Conservation (phyloP, 2,329 filamentous ascomycete genomes). For the Chlorencoelia australis region DNA sequence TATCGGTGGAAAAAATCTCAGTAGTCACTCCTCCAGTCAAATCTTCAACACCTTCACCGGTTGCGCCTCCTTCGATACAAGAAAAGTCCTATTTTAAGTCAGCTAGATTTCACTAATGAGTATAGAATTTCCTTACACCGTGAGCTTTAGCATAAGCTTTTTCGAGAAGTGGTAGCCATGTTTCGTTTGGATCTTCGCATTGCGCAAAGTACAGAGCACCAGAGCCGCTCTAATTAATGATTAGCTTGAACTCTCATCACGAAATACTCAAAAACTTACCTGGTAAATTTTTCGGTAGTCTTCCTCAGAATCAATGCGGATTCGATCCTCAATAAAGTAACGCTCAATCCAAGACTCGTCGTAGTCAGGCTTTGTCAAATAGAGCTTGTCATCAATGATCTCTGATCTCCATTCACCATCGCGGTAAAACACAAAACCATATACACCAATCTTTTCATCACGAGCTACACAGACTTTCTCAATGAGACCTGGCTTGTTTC, state of each 20-base stretch:
- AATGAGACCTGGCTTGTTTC: conserved; percentile 33
- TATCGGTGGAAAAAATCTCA: conserved; percentile 57
- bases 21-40: conserved; percentile 61
- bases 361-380: conserved; percentile 70
- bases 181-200: conserved; percentile 67
- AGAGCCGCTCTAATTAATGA: conserved; percentile 43
- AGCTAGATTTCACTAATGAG: neutral
- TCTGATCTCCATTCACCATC: conserved; percentile 82
- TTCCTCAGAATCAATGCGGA: conserved; percentile 43
- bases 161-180: conserved; percentile 71
- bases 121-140: conserved; percentile 25
- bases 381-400: conserved; percentile 84
- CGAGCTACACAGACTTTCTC: conserved; percentile 33
- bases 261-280: conserved; percentile 35
- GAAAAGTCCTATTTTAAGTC: conserved; percentile 47
- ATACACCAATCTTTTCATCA: conserved; percentile 59
- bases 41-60: conserved; percentile 46
- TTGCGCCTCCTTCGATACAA: conserved; percentile 62
- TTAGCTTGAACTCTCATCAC: neutral
- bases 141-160: conserved; percentile 82
- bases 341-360: conserved; percentile 59
- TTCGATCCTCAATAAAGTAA: conserved; percentile 65
- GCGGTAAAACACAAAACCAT: conserved; percentile 78
- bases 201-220: conserved; percentile 71
- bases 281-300: conserved; percentile 43